These are phyloP conservation scores for Dothistroma pini DNA, from an alignment of 2,329 filamentous ascomycete species.

Conservation along the genomic window DNA sequence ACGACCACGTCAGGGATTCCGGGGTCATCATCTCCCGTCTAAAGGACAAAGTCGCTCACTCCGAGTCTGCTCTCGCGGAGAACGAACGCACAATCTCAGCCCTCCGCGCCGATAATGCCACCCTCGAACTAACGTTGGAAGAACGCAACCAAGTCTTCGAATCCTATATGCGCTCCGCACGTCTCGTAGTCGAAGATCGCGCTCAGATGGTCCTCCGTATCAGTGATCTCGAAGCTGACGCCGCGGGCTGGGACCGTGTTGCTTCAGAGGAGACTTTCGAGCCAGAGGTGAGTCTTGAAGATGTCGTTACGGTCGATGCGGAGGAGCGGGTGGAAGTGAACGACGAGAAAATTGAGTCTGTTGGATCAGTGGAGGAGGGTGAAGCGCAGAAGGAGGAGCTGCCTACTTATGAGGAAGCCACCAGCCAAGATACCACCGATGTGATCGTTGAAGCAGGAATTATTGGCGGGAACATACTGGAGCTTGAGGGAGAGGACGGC, in stretches of 20 bases:
- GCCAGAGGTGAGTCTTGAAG: not conserved
- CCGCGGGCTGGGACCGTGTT: not conserved
- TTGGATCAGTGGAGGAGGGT: not conserved
- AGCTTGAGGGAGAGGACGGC: not conserved
- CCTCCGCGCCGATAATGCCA: not conserved
- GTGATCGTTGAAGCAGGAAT: not conserved
- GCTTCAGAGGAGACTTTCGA: not conserved
- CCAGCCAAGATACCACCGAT: not conserved
- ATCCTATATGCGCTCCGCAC: no score
- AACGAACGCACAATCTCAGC: not conserved
- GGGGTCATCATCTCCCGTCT: not conserved
- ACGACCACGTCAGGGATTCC: not conserved
- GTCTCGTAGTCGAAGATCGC: not conserved
- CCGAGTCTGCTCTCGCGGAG: not conserved
- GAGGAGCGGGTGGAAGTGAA: no score
- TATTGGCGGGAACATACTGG: not conserved
- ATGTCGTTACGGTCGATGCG: not conserved
- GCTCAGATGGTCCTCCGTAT: not conserved
- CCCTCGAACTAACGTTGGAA: not conserved
- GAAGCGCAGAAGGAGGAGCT: not conserved
- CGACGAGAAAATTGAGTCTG: not conserved
- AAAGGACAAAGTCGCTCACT: not conserved
- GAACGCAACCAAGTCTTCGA: not conserved
- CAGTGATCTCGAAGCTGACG: not conserved
- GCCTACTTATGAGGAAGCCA: not conserved